Percentiles rank a stretch among this genome's conserved stretches.
phyloP scores from a whole-genome alignment of 257 asterid genomes.

The Gentiana dahurica region DNA sequence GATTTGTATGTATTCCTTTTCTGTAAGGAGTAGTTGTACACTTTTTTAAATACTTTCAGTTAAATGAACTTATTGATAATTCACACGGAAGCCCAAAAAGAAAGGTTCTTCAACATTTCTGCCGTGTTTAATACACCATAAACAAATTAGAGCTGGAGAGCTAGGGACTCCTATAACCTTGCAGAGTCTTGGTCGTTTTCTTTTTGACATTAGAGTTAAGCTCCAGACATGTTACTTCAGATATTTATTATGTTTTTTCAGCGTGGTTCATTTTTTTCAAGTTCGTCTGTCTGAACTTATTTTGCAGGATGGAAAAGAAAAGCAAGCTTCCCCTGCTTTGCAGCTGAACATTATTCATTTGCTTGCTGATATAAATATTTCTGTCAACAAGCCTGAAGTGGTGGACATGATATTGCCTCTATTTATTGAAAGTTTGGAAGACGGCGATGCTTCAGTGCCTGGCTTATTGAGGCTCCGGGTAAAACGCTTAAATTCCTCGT shows the following conservation, averaged over 20 bases:
- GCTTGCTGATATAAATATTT: conserved; percentile 72
- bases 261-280: background rate
- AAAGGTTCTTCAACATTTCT: too few relatives aligned
- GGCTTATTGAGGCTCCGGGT: conserved; percentile 89
- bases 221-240: background rate
- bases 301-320: conserved; percentile 74
- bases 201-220: background rate
- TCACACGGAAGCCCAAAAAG: too few relatives aligned
- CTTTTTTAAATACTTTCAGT: too few relatives aligned
- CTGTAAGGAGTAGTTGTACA: too few relatives aligned
- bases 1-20: too few relatives aligned
- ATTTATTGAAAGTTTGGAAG: conserved; percentile 94
- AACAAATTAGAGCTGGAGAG: background rate
- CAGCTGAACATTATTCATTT: conserved; percentile 81
- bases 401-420: conserved; percentile 92
- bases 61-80: too few relatives aligned
- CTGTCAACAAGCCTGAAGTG: conserved; percentile 76
- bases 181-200: background rate
- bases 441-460: conserved; percentile 91
- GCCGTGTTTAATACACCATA: background rate
- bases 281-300: conserved; percentile 11
- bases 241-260: background rate
- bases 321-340: conserved; percentile 56
- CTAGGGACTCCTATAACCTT: background rate
- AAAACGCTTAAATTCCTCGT: background rate